phyloP scores from a whole-genome alignment of 257 asterid genomes.

The Nicotiana noctiflora region DNA sequence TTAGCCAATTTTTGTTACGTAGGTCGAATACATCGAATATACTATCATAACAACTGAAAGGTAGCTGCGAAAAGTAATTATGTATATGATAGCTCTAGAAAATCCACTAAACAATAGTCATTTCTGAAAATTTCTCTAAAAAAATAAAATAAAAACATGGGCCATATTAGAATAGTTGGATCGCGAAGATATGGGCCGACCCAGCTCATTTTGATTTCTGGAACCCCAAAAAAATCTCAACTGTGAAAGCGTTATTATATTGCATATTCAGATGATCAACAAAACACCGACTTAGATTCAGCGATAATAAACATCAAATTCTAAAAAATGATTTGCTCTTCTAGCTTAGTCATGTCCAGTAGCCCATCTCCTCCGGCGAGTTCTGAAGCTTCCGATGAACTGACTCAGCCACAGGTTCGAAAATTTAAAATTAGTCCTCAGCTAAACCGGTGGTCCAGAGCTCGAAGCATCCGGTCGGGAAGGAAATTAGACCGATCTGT shows the following conservation, averaged over 20 bases:
- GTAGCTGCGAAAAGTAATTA: too few species aligned
- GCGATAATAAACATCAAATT: not conserved
- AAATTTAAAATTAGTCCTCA: constrained; percentile 58
- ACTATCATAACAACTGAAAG: too few species aligned
- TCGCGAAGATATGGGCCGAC: not conserved
- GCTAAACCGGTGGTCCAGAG: constrained; percentile 89
- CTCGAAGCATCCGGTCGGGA: constrained; percentile 80
- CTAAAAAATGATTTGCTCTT: constrained; percentile 30
- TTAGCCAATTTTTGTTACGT: too few species aligned
- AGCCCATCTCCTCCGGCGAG: constrained; percentile 18
- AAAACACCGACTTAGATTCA: not conserved
- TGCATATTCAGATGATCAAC: too few species aligned
- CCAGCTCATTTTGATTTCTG: not conserved
- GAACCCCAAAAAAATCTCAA: not conserved
- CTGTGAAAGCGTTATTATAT: not conserved
- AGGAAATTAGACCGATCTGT: constrained; percentile 52
- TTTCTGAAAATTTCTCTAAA: too few species aligned
- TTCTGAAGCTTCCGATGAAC: constrained; percentile 22
- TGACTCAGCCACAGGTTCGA: constrained; percentile 32
- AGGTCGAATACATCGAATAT: too few species aligned
- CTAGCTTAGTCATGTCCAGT: constrained; percentile 29
- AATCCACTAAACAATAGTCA: too few species aligned
- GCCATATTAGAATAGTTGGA: not conserved
- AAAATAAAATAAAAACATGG: not conserved
- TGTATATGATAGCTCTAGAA: too few species aligned